Conservation (phyloP, 1,284 basidiomycete species). For the Pyrrhoderma lamaoense region DNA sequence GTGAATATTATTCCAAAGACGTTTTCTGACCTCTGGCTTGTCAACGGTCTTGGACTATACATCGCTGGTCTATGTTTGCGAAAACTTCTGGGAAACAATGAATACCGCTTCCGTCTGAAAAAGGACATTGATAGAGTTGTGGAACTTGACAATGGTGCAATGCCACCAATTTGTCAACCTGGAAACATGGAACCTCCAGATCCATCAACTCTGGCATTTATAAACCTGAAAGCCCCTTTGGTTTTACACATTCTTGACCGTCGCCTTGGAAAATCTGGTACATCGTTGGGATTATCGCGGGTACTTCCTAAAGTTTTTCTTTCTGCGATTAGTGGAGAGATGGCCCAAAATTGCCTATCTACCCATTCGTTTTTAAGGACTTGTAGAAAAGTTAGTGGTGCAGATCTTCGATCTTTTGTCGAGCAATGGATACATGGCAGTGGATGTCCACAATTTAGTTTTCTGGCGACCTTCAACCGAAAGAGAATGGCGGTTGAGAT, state of each 20-base stretch:
- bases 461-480: conserved; percentile 89
- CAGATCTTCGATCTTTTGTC: conserved; percentile 85
- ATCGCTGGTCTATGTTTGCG: conserved; percentile 86
- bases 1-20: conserved; percentile 94
- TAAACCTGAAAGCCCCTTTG: conserved; percentile 92
- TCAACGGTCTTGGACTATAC: conserved; percentile 88
- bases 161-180: conserved; percentile 93
- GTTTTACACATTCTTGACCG: conserved; percentile 95
- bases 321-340: conserved; percentile 88
- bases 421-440: conserved; percentile 99
- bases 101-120: conserved; percentile 92
- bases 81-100: conserved; percentile 91
- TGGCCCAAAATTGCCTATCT: conserved; percentile 79
- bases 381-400: conserved; percentile 89
- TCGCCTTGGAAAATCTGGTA: conserved; percentile 89
- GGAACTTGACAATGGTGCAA: conserved; percentile 79
- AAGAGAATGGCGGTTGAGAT: conserved; percentile 99
- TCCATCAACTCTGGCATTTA: conserved; percentile 68
- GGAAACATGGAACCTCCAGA: conserved; percentile 82
- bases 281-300: conserved; percentile 88
- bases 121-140: conserved; percentile 96
- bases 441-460: conserved; percentile 88
- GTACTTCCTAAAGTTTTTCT: conserved; percentile 95
- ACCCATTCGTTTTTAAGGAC: conserved; percentile 88
- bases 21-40: conserved; percentile 95